Percentiles rank a stretch among this genome's conserved stretches.
Evolutionary conservation across 306 rosid genomes (phyloP).

Genomic region (Coriaria nepalensis): DNA sequence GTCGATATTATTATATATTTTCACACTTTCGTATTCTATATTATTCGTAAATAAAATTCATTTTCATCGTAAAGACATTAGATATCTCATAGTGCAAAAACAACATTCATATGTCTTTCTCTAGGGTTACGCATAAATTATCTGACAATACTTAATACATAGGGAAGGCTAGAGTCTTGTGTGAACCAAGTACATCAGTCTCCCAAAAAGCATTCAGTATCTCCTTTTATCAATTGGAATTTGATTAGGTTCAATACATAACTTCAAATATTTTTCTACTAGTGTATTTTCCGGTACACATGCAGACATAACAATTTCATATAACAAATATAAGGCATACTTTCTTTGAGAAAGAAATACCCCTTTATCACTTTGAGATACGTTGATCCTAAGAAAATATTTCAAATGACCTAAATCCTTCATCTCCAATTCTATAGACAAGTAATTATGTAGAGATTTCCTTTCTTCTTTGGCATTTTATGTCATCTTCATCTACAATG

Average conservation of each 20-base stretch:
- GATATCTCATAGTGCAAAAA: background rate
- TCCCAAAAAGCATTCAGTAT: background rate
- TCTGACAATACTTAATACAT: background rate
- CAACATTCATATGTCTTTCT: background rate
- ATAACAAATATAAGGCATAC: too few species aligned
- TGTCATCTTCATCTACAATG: too few species aligned
- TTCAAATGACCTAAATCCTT: too few species aligned
- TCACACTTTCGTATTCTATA: background rate
- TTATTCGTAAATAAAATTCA: background rate
- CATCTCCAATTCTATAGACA: too few species aligned
- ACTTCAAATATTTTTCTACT: background rate
- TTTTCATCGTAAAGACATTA: background rate
- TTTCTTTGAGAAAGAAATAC: slow-evolving; percentile 9
- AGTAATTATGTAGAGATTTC: too few species aligned
- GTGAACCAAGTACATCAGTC: background rate
- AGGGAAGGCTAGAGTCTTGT: background rate
- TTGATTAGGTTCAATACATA: background rate
- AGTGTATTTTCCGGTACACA: too few species aligned
- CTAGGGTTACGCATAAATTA: background rate
- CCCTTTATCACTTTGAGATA: too few species aligned
- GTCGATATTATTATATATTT: background rate
- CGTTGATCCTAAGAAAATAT: too few species aligned
- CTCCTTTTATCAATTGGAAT: background rate
- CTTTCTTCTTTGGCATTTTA: too few species aligned
- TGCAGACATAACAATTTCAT: too few species aligned